Percentiles rank a stretch among this genome's conserved stretches.
Conservation (phyloP, 2,329 filamentous ascomycete species). For the Fusarium sp. region DNA sequence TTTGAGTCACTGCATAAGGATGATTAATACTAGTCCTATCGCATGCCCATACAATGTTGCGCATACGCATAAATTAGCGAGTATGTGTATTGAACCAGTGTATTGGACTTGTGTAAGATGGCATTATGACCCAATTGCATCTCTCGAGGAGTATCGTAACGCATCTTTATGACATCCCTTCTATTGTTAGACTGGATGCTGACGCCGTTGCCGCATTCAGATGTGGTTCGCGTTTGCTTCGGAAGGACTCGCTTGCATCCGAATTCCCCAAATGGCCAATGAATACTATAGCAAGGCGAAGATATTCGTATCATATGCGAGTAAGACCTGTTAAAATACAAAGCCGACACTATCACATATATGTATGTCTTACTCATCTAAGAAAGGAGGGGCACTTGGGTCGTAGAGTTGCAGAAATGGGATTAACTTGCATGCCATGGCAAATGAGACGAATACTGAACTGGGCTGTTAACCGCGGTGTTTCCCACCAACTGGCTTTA, state of each 20-base stretch:
- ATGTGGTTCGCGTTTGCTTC: too few relatives aligned
- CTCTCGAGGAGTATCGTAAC: background rate
- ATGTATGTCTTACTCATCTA: background rate
- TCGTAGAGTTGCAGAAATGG: background rate
- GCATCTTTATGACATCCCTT: too few relatives aligned
- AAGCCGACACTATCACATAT: too few relatives aligned
- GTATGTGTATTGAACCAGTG: too few relatives aligned
- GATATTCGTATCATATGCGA: background rate
- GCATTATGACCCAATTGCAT: background rate
- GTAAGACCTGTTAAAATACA: background rate
- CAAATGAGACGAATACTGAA: background rate
- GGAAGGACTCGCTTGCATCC: background rate
- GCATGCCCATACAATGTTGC: too few relatives aligned
- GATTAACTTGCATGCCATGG: background rate
- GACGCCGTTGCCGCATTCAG: background rate
- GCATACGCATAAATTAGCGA: too few relatives aligned
- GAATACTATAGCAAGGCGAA: background rate
- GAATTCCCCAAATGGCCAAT: background rate
- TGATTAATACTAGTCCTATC: too few relatives aligned
- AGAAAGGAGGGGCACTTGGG: background rate
- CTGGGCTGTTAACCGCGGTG: background rate
- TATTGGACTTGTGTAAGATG: too few relatives aligned
- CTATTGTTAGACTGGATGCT: too few relatives aligned
- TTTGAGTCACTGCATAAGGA: too few relatives aligned
- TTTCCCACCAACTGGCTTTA: background rate